Percentiles rank a stretch among this genome's conserved stretches.
phyloP scores from a whole-genome alignment of 805 yeast species.

The Komagataella populi region DNA sequence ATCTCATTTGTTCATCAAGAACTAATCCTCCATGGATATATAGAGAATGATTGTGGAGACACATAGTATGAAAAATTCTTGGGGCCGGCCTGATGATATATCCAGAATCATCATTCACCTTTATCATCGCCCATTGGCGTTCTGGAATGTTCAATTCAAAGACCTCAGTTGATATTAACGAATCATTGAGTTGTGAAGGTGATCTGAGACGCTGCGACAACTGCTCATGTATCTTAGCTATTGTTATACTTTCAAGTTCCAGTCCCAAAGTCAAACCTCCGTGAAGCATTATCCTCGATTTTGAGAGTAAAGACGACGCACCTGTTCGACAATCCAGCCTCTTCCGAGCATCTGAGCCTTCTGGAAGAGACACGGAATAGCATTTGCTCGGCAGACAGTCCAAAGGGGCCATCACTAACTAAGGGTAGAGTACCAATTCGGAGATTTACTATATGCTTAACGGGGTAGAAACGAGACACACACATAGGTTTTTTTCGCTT shows the following conservation, averaged over 20 bases:
- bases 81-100: constrained; percentile 20
- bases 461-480: background rate
- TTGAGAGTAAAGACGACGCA: constrained; percentile 40
- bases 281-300: constrained; percentile 46
- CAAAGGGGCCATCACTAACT: constrained; percentile 36
- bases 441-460: background rate
- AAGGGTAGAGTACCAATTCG: background rate
- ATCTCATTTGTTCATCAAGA: constrained; percentile 20
- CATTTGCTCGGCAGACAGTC: constrained; percentile 55
- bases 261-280: constrained; percentile 61
- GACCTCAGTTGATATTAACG: constrained; percentile 47
- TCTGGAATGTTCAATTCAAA: constrained; percentile 48
- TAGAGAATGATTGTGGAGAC: constrained; percentile 32
- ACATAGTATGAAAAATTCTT: constrained; percentile 48
- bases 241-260: constrained; percentile 25
- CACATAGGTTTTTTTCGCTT: background rate
- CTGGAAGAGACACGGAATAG: constrained; percentile 42
- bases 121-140: constrained; percentile 39
- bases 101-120: constrained; percentile 10
- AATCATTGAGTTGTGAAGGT: background rate
- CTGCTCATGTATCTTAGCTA: constrained; percentile 23
- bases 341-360: constrained; percentile 27
- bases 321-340: constrained; percentile 57
- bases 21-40: constrained; percentile 57
- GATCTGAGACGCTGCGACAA: constrained; percentile 20